Evolutionary conservation across 2,329 filamentous ascomycete genomes (phyloP), one percentile per base, ranked within the genome.

Genomic region (Aspergillus novofumigatus): DNA sequence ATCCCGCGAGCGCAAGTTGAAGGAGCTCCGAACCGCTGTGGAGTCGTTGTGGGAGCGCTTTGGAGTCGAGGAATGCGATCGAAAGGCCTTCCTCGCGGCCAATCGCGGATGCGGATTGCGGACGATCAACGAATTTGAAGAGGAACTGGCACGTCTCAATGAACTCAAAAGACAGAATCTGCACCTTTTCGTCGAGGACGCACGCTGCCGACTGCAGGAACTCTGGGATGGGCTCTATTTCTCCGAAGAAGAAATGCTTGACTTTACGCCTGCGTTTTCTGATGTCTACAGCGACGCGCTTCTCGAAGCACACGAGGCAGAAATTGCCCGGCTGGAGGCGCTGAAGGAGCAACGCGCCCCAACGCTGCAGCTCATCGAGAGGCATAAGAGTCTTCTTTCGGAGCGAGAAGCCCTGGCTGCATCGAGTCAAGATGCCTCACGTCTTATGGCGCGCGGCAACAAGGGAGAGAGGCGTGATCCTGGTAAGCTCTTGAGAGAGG

Each of bases 241-340:
- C 70, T 96, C 91, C 0, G 94, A 99, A 71, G 94, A 99, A 68
- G 94, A 99, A 77, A 97, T 97, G 92, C 85, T 97, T 56, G 92
- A 97, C 65, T 99, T 99, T 66, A 94, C 92, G 0, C 94, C 95
- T 0, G 94, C 92, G 45, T 97, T 97, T 72, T 96, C 92, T 10
- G 94, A 97, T 70, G 93, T 97, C 21, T 97, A 95, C 76, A 97
- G 92, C 67, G 94, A 99, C 72, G 94, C 94, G 4, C 83, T 99
- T 9, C 84, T 99, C 0, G 92, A 96, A 63, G 92, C 94, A 0
- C 95, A 99, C 68, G 94, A 99, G 78, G 87, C 88, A 21, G 95
- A 99, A 70, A 92, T 99, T 62, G 78, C 81, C 6, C 86, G 92
- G 23, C 81, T 99, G 0, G 90, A 96, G 72, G 81, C 86, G 2